These are phyloP conservation scores for Gossypium bickii DNA, from an alignment of 345 rosid species.

Conservation along the genomic window DNA sequence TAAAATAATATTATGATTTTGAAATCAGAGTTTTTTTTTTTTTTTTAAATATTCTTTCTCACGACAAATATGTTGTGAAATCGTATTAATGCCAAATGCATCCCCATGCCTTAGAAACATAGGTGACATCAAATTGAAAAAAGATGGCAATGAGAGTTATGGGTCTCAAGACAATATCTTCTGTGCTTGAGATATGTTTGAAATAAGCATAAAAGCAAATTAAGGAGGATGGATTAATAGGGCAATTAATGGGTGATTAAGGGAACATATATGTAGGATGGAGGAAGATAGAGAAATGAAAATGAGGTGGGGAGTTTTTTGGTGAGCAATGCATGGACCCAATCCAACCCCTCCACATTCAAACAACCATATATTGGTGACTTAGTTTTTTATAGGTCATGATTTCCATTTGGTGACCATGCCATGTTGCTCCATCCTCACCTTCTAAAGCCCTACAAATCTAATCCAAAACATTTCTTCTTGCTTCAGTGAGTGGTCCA, in stretches of 20 bases:
- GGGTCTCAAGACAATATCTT: constrained; percentile 4
- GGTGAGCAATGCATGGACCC: not conserved
- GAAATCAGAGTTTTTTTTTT: too few relatives aligned
- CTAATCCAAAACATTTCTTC: not conserved
- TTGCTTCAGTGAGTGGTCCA: not conserved
- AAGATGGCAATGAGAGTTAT: not conserved
- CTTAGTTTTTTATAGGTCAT: not conserved
- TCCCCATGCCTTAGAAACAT: not conserved
- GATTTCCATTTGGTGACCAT: too few relatives aligned
- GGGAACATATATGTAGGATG: constrained; percentile 15
- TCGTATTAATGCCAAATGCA: not conserved
- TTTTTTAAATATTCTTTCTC: too few relatives aligned
- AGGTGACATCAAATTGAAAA: not conserved
- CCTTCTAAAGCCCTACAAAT: not conserved
- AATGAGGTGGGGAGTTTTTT: not conserved
- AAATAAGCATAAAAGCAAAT: too few relatives aligned
- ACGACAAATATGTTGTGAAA: too few relatives aligned
- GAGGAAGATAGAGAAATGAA: constrained; percentile 26
- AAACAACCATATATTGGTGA: constrained; percentile 13
- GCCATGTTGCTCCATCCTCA: too few relatives aligned
- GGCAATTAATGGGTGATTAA: not conserved
- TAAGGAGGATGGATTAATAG: not conserved
- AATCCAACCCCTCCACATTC: constrained; percentile 20
- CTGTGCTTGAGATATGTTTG: not conserved
- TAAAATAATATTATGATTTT: too few relatives aligned